These are phyloP conservation scores for Niveomyces coronatus DNA, from an alignment of 2,329 filamentous ascomycete genomes.

Conservation along the genomic window DNA sequence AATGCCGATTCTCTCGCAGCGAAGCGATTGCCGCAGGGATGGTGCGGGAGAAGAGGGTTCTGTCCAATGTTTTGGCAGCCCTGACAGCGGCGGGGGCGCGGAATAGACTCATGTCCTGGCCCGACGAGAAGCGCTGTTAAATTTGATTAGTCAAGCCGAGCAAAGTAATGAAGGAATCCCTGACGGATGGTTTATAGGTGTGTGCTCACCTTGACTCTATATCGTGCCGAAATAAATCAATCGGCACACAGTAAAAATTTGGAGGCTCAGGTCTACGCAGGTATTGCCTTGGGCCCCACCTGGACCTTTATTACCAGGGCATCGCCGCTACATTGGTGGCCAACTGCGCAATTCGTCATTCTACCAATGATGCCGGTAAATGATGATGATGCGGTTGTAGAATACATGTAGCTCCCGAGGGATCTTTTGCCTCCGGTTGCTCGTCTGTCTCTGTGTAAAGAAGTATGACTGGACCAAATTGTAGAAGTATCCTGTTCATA, in stretches of 20 bases:
- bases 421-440: too few species aligned
- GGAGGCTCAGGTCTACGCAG: neutral
- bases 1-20: slow-evolving; percentile 63
- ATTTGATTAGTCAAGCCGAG: slow-evolving; percentile 2
- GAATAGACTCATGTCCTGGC: slow-evolving; percentile 48
- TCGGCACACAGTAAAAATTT: slow-evolving; percentile 1
- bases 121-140: neutral
- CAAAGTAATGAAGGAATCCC: too few species aligned
- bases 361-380: too few species aligned
- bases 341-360: too few species aligned
- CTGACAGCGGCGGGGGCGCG: slow-evolving; percentile 66
- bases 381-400: too few species aligned
- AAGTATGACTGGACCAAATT: too few species aligned
- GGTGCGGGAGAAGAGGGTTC: slow-evolving; percentile 68
- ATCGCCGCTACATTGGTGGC: too few species aligned
- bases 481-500: too few species aligned
- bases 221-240: slow-evolving; percentile 2
- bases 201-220: slow-evolving; percentile 8
- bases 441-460: too few species aligned
- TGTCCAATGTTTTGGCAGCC: slow-evolving; percentile 70
- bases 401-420: too few species aligned
- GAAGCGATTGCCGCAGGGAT: slow-evolving; percentile 70
- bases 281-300: slow-evolving; percentile 9
- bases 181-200: neutral
- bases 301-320: neutral